phyloP scores from a whole-genome alignment of 805 yeast species.

The Candida ulmi region DNA sequence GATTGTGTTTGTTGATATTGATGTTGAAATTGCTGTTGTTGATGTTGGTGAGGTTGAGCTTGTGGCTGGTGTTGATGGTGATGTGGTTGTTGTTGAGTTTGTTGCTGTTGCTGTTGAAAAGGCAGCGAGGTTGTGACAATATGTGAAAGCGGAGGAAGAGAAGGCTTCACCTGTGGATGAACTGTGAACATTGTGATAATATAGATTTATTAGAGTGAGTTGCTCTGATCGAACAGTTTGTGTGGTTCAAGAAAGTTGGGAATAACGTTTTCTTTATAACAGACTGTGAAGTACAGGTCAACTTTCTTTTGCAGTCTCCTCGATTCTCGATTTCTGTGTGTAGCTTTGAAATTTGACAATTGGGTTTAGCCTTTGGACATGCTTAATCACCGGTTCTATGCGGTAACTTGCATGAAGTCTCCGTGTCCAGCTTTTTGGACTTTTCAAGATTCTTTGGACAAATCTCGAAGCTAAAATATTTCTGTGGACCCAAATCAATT shows the following conservation, averaged over 20 bases:
- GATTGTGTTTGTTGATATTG: background rate
- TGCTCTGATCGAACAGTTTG: background rate
- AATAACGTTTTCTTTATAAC: background rate
- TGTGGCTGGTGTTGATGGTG: constrained; percentile 2
- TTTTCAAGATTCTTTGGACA: too few relatives aligned
- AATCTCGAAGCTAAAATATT: too few relatives aligned
- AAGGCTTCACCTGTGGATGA: constrained; percentile 8
- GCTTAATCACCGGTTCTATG: background rate
- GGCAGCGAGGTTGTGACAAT: constrained; percentile 17
- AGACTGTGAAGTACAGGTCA: too few relatives aligned
- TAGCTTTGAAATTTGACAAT: background rate
- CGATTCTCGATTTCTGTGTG: background rate
- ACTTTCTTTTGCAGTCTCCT: background rate
- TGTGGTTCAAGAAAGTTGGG: background rate
- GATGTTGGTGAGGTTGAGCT: too few relatives aligned
- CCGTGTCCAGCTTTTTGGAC: background rate
- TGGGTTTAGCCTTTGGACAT: background rate
- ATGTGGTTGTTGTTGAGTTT: constrained; percentile 2
- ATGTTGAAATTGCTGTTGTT: constrained; percentile 1
- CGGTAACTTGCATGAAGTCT: background rate
- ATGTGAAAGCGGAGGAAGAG: constrained; percentile 20
- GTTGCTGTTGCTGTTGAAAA: constrained; percentile 14
- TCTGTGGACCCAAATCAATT: too few relatives aligned
- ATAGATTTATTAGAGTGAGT: too few relatives aligned
- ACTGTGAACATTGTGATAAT: too few relatives aligned